Base-by-base conservation (phyloP, 139 green algal species). In the Chlamydomonas incerta region DNA sequence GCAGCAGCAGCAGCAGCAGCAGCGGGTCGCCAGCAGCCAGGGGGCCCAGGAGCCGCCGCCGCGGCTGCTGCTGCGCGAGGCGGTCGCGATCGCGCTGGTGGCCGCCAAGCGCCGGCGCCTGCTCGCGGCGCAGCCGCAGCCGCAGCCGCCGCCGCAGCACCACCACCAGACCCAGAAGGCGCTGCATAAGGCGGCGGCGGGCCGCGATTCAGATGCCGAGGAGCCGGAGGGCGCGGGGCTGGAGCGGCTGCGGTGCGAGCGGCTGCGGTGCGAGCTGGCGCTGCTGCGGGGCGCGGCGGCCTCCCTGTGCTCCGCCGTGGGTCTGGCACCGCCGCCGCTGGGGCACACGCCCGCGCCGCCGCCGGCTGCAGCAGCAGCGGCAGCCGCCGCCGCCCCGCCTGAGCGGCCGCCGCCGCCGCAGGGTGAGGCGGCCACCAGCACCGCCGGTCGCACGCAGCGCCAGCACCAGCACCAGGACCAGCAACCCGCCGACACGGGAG, bases 61-160 rank as follows among this genome's bases (percentile, higher is more conserved):
- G 35, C 35, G 2, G 35, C 35, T 29, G 17, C 35, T 58, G 8
- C 62, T 83, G 29, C 75, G 75, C 1, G 37, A 83, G 37, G 75
- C 75, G 0, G 75, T 83, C 21, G 75, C 75, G 23, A 46, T 83
- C 37, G 75, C 75, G 37, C 62, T 83, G 28, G 75, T 83, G 4
- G 75, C 75, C 13, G 60, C 75, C 31, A 83, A 83, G 75, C 75
- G 75, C 14, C 75, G 75, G 20, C 75, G 75, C 20, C 31, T 82
- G 26, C 74, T 57, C 41, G 41, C 50, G 14, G 24, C 55, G 68
- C 11, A 31, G 74, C 55, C 8, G 24, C 73, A 18, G 74, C 23
- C 3, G 52, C 17, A 41, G 9, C 74, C 8, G 57, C 14, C 28
- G 60, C 20, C 8, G 29, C 28, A 29, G 37, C 35, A 47, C 37